A percentile compares a stretch with the other conserved stretches of the same genome.
Evolutionary conservation across 2,329 filamentous ascomycete species (phyloP).

Genomic region (Neofusicoccum cordaticola): DNA sequence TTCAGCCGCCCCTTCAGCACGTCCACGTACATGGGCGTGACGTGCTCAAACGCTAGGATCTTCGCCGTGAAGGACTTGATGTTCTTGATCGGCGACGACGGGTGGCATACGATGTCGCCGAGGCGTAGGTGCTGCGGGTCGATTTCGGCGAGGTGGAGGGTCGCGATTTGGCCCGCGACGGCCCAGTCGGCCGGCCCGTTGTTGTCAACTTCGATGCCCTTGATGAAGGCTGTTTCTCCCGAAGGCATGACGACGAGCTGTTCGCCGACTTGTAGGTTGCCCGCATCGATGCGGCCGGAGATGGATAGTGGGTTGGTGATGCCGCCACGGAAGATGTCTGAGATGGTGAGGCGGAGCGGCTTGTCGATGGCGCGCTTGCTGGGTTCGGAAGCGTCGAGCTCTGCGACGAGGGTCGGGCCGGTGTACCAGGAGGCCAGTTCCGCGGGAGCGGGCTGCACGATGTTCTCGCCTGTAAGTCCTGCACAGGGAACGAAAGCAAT

Average conservation of each 20-base stretch:
- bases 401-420: constrained; percentile 75
- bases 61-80: constrained; percentile 76
- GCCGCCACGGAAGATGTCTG: constrained; percentile 79
- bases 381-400: constrained; percentile 79
- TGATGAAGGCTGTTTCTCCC: constrained; percentile 75
- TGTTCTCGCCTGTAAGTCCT: constrained; percentile 84
- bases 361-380: constrained; percentile 68
- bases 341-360: constrained; percentile 81
- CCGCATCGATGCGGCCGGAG: constrained; percentile 80
- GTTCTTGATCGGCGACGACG: constrained; percentile 64
- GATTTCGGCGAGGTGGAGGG: constrained; percentile 79
- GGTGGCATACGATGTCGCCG: constrained; percentile 82
- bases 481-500: constrained; percentile 87
- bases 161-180: constrained; percentile 85
- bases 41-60: constrained; percentile 81
- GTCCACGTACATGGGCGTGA: constrained; percentile 86
- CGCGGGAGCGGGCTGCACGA: constrained; percentile 59
- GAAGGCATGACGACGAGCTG: constrained; percentile 75
- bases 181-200: constrained; percentile 69
- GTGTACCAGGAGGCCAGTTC: constrained; percentile 68
- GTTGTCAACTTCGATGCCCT: constrained; percentile 73
- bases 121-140: constrained; percentile 73
- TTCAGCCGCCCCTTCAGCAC: constrained; percentile 84
- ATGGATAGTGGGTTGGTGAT: constrained; percentile 79
- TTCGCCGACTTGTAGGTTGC: constrained; percentile 81